These are phyloP conservation scores for Rhizopogon rudus DNA, from an alignment of 768 basidiomycete genomes.

Conservation along the genomic window DNA sequence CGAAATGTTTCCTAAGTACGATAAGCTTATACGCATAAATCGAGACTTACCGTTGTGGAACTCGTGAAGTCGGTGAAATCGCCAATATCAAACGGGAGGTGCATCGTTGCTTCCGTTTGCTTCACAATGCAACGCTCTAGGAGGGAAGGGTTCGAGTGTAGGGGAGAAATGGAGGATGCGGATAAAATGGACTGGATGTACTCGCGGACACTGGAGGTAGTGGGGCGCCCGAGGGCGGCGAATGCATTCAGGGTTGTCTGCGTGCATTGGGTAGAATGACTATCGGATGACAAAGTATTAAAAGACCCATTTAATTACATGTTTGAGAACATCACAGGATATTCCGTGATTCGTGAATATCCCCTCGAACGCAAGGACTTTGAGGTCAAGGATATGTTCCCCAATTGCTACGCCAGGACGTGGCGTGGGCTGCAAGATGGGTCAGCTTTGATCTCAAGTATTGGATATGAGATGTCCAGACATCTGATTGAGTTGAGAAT, in stretches of 20 bases:
- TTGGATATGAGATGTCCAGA: background rate
- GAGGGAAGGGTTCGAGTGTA: background rate
- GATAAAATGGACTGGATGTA: slow-evolving; percentile 1
- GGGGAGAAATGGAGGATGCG: background rate
- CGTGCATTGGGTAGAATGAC: background rate
- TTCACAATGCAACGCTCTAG: background rate
- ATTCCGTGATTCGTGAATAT: background rate
- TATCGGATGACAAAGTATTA: background rate
- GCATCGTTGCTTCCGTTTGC: background rate
- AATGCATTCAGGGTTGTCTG: slow-evolving; percentile 3
- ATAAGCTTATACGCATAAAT: background rate
- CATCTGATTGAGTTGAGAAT: background rate
- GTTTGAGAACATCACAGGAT: background rate
- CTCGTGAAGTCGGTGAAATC: slow-evolving; percentile 3
- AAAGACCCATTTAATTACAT: background rate
- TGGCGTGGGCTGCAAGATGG: background rate
- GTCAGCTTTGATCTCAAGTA: background rate
- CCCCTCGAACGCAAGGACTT: background rate
- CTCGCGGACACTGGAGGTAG: background rate
- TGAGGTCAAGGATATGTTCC: slow-evolving; percentile 1
- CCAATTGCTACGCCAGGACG: slow-evolving; percentile 1
- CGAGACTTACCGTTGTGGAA: background rate
- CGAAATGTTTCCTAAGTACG: background rate
- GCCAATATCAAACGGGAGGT: slow-evolving; percentile 1
- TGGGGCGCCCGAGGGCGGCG: background rate